phyloP scores from a whole-genome alignment of 805 yeast species.

The Torulaspora maleeae region DNA sequence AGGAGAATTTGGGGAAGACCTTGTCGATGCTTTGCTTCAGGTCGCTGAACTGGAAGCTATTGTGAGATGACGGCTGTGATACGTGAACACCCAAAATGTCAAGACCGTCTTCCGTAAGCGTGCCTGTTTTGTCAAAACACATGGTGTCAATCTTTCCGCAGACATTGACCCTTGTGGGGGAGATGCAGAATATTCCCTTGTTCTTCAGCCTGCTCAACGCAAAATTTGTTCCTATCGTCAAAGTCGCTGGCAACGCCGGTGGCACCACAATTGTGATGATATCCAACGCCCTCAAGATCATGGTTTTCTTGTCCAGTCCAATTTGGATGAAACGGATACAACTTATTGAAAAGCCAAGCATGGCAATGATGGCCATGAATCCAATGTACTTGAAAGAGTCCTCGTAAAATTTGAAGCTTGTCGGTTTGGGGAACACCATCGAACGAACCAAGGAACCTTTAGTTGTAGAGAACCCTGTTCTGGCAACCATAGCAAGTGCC shows the following conservation, averaged over 20 bases:
- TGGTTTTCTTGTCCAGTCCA: slow-evolving; percentile 63
- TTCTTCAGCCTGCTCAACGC: slow-evolving; percentile 72
- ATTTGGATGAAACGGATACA: slow-evolving; percentile 76
- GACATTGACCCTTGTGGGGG: slow-evolving; percentile 92
- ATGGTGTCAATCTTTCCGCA: slow-evolving; percentile 89
- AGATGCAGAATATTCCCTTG: slow-evolving; percentile 74
- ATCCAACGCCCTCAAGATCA: slow-evolving; percentile 86
- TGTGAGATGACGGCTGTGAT: slow-evolving; percentile 20
- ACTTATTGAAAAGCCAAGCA: slow-evolving; percentile 76
- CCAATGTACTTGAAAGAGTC: slow-evolving; percentile 97
- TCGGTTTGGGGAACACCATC: slow-evolving; percentile 94
- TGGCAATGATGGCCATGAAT: slow-evolving; percentile 83
- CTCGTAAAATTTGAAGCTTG: slow-evolving; percentile 85
- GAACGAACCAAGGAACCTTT: slow-evolving; percentile 92
- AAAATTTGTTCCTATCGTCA: slow-evolving; percentile 94
- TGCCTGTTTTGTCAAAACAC: slow-evolving; percentile 97
- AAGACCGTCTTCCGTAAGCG: slow-evolving; percentile 93
- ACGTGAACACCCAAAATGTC: slow-evolving; percentile 72
- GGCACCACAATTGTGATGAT: slow-evolving; percentile 96
- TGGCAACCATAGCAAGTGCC: slow-evolving; percentile 80
- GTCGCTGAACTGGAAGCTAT: slow-evolving; percentile 26
- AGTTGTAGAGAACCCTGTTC: slow-evolving; percentile 92
- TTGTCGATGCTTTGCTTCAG: slow-evolving; percentile 24
- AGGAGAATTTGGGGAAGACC: slow-evolving; percentile 28
- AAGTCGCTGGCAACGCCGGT: slow-evolving; percentile 96